A percentile compares a stretch with the other conserved stretches of the same genome.
phyloP scores from a whole-genome alignment of 441 rosid species.

The Syzygium syzygioides region DNA sequence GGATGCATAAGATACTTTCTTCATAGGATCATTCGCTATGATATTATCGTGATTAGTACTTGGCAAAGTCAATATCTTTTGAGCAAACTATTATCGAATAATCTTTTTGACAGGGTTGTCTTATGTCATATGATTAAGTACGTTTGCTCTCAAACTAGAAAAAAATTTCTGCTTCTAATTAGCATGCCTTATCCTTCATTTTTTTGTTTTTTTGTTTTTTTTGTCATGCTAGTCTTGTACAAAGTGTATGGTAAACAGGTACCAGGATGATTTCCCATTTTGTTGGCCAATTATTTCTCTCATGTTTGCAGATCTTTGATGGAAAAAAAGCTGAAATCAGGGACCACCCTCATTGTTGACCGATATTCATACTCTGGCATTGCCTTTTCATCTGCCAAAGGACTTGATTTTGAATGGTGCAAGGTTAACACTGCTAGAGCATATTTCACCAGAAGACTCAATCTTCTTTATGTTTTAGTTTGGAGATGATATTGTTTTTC shows the following conservation, averaged over 20 bases:
- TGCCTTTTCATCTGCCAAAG: slow-evolving; percentile 93
- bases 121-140: not conserved
- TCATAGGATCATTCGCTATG: not conserved
- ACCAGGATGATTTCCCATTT: not conserved
- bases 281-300: not conserved
- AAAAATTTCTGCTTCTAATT: not conserved
- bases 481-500: not conserved
- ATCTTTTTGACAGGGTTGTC: not conserved
- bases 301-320: slow-evolving; percentile 53
- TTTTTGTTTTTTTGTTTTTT: not conserved
- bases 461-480: not conserved
- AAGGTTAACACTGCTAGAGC: slow-evolving; percentile 35
- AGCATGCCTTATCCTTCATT: not conserved
- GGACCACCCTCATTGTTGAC: slow-evolving; percentile 81
- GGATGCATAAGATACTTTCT: not conserved
- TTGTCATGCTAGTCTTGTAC: not conserved
- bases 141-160: not conserved
- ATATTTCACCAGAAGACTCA: not conserved
- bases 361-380: slow-evolving; percentile 97
- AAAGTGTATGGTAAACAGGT: not conserved
- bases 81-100: not conserved
- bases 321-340: slow-evolving; percentile 70
- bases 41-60: not conserved
- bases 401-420: slow-evolving; percentile 85
- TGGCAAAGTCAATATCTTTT: not conserved